Percentiles rank a stretch among this genome's conserved stretches.
Conservation (phyloP, 2,329 filamentous ascomycete genomes). For the Epichloe festucae region DNA sequence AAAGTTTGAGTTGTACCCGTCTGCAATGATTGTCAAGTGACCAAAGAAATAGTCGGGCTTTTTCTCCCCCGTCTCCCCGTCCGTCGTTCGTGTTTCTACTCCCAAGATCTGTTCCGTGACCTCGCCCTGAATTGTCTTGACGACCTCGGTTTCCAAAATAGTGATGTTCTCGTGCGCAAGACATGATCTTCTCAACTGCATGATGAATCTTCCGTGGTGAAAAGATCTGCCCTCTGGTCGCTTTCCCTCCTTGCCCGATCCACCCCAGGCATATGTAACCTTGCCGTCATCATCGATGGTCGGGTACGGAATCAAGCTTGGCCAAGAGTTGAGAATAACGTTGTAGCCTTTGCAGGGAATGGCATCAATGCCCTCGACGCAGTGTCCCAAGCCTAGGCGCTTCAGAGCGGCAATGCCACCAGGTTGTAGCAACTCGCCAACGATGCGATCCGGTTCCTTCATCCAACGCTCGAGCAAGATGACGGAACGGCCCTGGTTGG, state of each 20-base stretch:
- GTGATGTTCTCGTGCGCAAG: slow-evolving; percentile 69
- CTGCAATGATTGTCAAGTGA: slow-evolving; percentile 74
- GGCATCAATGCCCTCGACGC: slow-evolving; percentile 80
- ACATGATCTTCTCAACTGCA: slow-evolving; percentile 64
- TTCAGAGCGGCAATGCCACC: slow-evolving; percentile 74
- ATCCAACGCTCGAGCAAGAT: slow-evolving; percentile 79
- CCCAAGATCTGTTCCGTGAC: slow-evolving; percentile 64
- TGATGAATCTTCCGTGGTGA: slow-evolving; percentile 90
- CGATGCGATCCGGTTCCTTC: slow-evolving; percentile 88
- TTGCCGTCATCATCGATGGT: slow-evolving; percentile 36
- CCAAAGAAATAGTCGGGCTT: slow-evolving; percentile 71
- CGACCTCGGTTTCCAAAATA: slow-evolving; percentile 80
- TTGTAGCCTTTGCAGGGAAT: slow-evolving; percentile 76
- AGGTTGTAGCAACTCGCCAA: slow-evolving; percentile 88
- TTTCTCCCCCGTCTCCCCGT: slow-evolving; percentile 43
- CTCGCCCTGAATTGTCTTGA: slow-evolving; percentile 58
- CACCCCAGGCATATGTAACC: slow-evolving; percentile 24
- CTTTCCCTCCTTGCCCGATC: slow-evolving; percentile 21
- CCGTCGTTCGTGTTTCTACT: slow-evolving; percentile 58
- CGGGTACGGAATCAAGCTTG: slow-evolving; percentile 71
- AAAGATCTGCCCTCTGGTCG: slow-evolving; percentile 63
- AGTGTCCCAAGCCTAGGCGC: slow-evolving; percentile 67
- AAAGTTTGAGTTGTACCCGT: slow-evolving; percentile 89
- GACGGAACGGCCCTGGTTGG: slow-evolving; percentile 81
- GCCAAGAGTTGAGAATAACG: slow-evolving; percentile 65